Percentiles rank a stretch among this genome's conserved stretches.
These are phyloP conservation scores for Thalassiosira profunda DNA, from an alignment of 108 stramenopile species.

Conservation along the genomic window DNA sequence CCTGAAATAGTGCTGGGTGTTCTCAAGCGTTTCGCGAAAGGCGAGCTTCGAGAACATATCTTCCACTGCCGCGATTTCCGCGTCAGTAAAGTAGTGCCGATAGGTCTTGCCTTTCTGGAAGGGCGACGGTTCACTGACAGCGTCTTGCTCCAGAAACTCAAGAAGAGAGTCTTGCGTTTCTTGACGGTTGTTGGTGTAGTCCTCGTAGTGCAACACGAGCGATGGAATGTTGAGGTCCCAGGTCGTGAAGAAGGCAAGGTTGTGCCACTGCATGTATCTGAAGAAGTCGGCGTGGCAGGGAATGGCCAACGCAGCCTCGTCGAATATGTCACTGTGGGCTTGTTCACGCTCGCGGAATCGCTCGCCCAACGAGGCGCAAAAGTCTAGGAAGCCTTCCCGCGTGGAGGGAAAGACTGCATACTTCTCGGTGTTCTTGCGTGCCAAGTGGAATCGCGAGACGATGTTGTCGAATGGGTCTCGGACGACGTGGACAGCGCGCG, in stretches of 20 bases:
- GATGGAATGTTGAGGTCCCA: not conserved
- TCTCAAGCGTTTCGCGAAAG: not conserved
- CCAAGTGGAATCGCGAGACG: slow-evolving; percentile 75
- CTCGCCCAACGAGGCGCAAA: slow-evolving; percentile 18
- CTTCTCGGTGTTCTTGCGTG: slow-evolving; percentile 25
- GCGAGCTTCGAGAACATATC: slow-evolving; percentile 3
- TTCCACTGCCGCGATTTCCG: slow-evolving; percentile 4
- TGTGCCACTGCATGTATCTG: slow-evolving; percentile 26
- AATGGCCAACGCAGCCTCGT: not conserved
- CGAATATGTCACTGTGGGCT: slow-evolving; percentile 3
- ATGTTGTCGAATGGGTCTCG: slow-evolving; percentile 77
- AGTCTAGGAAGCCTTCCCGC: slow-evolving; percentile 27
- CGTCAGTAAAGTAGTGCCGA: slow-evolving; percentile 13
- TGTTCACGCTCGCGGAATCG: not conserved
- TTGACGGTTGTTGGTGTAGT: slow-evolving; percentile 10
- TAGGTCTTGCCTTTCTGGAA: slow-evolving; percentile 16
- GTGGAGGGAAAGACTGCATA: slow-evolving; percentile 1
- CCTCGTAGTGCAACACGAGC: slow-evolving; percentile 18
- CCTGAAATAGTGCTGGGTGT: slow-evolving; percentile 21
- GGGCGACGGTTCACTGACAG: not conserved
- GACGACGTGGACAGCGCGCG: slow-evolving; percentile 68
- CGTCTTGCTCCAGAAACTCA: slow-evolving; percentile 22
- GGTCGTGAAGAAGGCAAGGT: slow-evolving; percentile 4
- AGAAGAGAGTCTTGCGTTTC: slow-evolving; percentile 19
- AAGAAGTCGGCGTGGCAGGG: slow-evolving; percentile 20